A percentile compares a stretch with the other conserved stretches of the same genome.
Evolutionary conservation across 805 yeast species (phyloP).

Genomic region (Yamadazyma sp.): DNA sequence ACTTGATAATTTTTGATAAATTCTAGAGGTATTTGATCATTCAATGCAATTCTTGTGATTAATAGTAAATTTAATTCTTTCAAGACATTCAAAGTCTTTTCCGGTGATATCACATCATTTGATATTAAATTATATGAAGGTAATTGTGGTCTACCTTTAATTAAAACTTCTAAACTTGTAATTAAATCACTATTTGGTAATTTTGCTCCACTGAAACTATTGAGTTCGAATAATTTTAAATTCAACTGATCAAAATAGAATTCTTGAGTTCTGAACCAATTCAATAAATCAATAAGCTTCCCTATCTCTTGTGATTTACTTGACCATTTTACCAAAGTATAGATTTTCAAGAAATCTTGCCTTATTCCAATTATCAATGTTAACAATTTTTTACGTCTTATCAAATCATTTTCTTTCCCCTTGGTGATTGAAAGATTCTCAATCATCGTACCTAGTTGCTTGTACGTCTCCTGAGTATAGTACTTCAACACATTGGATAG

Average conservation of each 20-base stretch:
- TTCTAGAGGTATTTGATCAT: slow-evolving; percentile 59
- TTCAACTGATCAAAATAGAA: slow-evolving; percentile 58
- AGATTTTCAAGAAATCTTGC: slow-evolving; percentile 79
- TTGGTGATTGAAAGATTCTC: slow-evolving; percentile 53
- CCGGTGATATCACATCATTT: slow-evolving; percentile 47
- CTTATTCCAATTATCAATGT: slow-evolving; percentile 68
- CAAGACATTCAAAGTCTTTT: slow-evolving; percentile 57
- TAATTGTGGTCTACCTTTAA: slow-evolving; percentile 71
- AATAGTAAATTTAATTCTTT: slow-evolving; percentile 68
- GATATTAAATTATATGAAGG: slow-evolving; percentile 61
- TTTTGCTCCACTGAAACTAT: slow-evolving; percentile 81
- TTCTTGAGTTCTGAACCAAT: slow-evolving; percentile 83
- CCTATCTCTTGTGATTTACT: slow-evolving; percentile 68
- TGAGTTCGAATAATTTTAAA: slow-evolving; percentile 64
- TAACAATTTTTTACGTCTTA: slow-evolving; percentile 66
- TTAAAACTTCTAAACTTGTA: slow-evolving; percentile 83
- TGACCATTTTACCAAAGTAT: slow-evolving; percentile 89
- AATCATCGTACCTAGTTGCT: slow-evolving; percentile 57
- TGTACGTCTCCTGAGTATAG: slow-evolving; percentile 59
- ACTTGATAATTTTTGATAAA: slow-evolving; percentile 59
- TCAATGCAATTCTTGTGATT: slow-evolving; percentile 70
- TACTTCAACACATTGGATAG: slow-evolving; percentile 56
- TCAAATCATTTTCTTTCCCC: slow-evolving; percentile 48
- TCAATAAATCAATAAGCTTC: slow-evolving; percentile 76
- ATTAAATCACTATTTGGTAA: slow-evolving; percentile 87